Base-by-base conservation (phyloP, 2,329 filamentous ascomycete genomes). In the Grosmannia serpens region DNA sequence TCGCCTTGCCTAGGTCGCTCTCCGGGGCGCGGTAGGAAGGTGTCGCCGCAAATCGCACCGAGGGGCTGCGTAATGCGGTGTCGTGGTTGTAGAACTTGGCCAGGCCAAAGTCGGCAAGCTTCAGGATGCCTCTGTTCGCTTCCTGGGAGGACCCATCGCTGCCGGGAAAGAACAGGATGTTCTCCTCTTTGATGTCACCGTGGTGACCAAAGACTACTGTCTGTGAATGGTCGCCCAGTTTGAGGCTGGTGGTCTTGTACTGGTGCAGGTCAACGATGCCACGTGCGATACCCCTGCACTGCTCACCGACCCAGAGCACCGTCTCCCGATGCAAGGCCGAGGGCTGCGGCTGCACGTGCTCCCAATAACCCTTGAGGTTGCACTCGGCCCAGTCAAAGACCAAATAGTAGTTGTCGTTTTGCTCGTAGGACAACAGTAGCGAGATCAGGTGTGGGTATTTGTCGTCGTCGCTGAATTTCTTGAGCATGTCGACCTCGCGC, bases 101-200 rank as follows among this genome's bases (percentile, higher is more conserved):
- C 11, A 50, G 11, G 47, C 47, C 47, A 31, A 50, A 50, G 26
- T 50, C 47, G 47, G 47, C 47, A 26, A 50, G 47, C 47, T 29
- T 17, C 13, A 50, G 26, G 47, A 50, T 4, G 6, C 33, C 33
- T 15, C 20, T 54, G 33, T 54, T 41, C 9, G 29, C 11, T 31
- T 8, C 15, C 17, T 1, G 7, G 1, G 20, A 17, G 1, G 20
- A 7, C 2, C 2, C 41, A 7, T 41, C 38, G 15, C 13, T 41
- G 13, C 51, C 52, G 15, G 22, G 50, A 22, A 61, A 66, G 60
- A 61, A 65, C 8, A 66, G 60, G 1, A 66, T 63, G 26, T 66
- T 66, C 20, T 63, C 60, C 0, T 64, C 62, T 31, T 66, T 66
- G 35, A 66, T 64, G 26, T 66, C 65, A 10, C 64, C 63, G 33